Conservation (phyloP, 768 basidiomycete genomes). For the Suillus alpinus region DNA sequence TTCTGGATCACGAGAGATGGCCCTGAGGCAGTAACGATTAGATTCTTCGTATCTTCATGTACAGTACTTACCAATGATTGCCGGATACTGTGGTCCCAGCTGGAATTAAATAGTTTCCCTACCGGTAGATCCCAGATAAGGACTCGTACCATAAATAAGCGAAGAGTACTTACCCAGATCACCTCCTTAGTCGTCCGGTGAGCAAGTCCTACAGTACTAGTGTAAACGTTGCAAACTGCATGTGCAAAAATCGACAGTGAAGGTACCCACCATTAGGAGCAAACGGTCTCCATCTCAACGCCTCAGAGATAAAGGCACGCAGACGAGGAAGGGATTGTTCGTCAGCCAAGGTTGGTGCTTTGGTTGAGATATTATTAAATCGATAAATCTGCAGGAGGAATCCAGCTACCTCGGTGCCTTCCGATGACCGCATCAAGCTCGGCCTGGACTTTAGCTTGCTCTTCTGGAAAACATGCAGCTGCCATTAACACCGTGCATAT, state of each 20-base stretch:
- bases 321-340: constrained; percentile 24
- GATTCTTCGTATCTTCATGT: too few species aligned
- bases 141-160: too few species aligned
- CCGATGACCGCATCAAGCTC: constrained; percentile 32
- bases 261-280: constrained; percentile 13
- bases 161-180: background rate
- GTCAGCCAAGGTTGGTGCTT: constrained; percentile 33
- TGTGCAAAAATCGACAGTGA: background rate
- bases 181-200: constrained; percentile 1
- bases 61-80: constrained; percentile 12
- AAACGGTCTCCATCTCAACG: constrained; percentile 30
- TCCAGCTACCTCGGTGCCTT: constrained; percentile 20
- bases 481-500: constrained; percentile 25
- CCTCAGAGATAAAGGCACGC: constrained; percentile 29
- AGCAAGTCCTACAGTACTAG: background rate
- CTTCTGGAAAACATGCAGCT: constrained; percentile 26
- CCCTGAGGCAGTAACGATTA: constrained; percentile 22
- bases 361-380: background rate
- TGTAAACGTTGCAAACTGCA: background rate
- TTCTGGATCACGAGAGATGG: constrained; percentile 47
- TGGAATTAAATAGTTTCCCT: constrained; percentile 18
- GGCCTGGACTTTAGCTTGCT: constrained; percentile 28
- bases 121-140: too few species aligned
- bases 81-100: constrained; percentile 18
- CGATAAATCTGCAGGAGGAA: background rate